These are phyloP conservation scores for Leishmania arabica DNA, from an alignment of 208 protist genomes.

Conservation along the genomic window DNA sequence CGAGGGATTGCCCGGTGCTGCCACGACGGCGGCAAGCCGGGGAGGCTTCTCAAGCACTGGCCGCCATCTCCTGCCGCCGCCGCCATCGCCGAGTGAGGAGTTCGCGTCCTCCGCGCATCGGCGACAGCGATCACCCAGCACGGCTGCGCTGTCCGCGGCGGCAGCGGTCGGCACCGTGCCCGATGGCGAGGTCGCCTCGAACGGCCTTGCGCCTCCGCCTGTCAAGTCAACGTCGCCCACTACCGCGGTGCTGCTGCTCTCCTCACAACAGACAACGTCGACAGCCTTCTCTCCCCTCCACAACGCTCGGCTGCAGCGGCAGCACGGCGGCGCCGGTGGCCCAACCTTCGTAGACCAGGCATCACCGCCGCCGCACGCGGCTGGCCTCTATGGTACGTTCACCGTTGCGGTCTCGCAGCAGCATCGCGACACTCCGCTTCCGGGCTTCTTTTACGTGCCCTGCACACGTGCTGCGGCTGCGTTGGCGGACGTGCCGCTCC, in stretches of 20 bases:
- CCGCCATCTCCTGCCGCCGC: background rate
- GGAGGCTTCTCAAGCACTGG: constrained; percentile 9
- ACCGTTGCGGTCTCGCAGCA: background rate
- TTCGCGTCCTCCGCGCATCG: background rate
- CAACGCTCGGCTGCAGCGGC: background rate
- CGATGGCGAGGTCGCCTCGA: constrained; percentile 24
- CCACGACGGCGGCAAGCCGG: constrained; percentile 8
- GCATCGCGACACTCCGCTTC: background rate
- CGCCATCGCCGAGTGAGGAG: background rate
- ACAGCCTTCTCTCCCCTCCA: background rate
- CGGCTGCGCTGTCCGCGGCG: background rate
- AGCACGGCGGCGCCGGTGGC: constrained; percentile 1
- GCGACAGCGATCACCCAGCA: background rate
- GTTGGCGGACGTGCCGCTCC: background rate
- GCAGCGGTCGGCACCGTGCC: background rate
- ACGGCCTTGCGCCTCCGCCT: background rate
- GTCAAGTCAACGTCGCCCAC: background rate
- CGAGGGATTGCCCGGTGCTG: constrained; percentile 13
- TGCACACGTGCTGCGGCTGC: constrained; percentile 14
- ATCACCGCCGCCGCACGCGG: background rate
- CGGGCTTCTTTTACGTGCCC: constrained; percentile 21
- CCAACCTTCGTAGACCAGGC: background rate
- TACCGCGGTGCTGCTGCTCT: background rate
- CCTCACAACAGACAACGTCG: background rate
- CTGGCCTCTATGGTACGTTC: background rate